These are phyloP conservation scores for Fusarium sp. DNA, from an alignment of 2,329 filamentous ascomycete genomes.

Conservation along the genomic window DNA sequence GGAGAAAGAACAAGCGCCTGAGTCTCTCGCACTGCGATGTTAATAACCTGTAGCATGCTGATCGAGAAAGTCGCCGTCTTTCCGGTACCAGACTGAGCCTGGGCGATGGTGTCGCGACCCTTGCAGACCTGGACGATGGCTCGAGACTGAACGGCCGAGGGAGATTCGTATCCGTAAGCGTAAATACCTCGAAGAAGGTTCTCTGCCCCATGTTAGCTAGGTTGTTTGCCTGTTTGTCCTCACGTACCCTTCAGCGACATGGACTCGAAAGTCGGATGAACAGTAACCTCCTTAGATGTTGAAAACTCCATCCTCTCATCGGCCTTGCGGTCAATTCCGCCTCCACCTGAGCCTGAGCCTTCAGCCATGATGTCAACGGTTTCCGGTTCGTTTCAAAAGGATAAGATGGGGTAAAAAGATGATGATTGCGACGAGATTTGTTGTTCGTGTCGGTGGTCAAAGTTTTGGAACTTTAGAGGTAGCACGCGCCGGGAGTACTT, in stretches of 20 bases:
- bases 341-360: conserved; percentile 55
- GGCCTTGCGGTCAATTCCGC: conserved; percentile 83
- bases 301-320: conserved; percentile 98
- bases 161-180: conserved; percentile 97
- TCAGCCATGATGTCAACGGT: conserved; percentile 76
- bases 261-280: conserved; percentile 90
- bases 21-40: conserved; percentile 89
- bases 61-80: conserved; percentile 98
- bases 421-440: conserved; percentile 23
- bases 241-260: conserved; percentile 88
- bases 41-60: conserved; percentile 94
- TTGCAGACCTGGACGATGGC: conserved; percentile 99
- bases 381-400: conserved; percentile 2
- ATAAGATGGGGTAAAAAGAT: not conserved
- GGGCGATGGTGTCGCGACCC: conserved; percentile 96
- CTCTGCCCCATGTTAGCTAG: conserved; percentile 58
- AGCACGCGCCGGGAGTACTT: conserved; percentile 44
- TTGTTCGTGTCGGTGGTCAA: conserved; percentile 28
- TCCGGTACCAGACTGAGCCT: conserved; percentile 95
- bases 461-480: conserved; percentile 43
- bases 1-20: conserved; percentile 96
- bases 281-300: conserved; percentile 97
- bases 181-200: conserved; percentile 97
- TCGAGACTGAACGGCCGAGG: conserved; percentile 95
- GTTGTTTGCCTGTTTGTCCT: not conserved